phyloP scores from a whole-genome alignment of 2,329 filamentous ascomycete genomes.

The Moelleriella libera region DNA sequence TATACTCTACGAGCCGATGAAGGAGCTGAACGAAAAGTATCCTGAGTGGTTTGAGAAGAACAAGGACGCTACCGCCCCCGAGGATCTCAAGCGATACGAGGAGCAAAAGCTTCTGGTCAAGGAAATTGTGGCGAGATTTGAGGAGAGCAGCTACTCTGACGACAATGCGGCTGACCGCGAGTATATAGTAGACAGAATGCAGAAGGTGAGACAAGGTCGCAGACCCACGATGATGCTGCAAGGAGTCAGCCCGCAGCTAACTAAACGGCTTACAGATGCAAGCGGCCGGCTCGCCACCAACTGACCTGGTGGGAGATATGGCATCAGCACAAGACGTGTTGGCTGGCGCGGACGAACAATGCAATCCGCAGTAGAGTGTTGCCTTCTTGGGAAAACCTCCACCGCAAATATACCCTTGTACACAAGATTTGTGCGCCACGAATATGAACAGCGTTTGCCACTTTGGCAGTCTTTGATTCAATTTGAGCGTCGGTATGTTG shows the following conservation, averaged over 20 bases:
- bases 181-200: conserved; percentile 95
- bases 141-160: conserved; percentile 69
- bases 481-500: background rate
- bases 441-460: background rate
- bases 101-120: conserved; percentile 66
- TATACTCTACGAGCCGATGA: conserved; percentile 97
- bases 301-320: conserved; percentile 85
- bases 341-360: conserved; percentile 45
- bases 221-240: background rate
- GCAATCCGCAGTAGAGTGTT: conserved; percentile 40
- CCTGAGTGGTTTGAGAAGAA: conserved; percentile 80
- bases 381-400: conserved; percentile 11
- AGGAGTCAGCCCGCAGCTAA: background rate
- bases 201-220: conserved; percentile 55
- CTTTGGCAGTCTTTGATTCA: background rate
- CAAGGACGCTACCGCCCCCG: conserved; percentile 44
- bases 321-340: conserved; percentile 64
- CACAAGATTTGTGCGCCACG: background rate
- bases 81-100: conserved; percentile 68
- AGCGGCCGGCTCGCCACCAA: conserved; percentile 77
- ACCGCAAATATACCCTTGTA: conserved; percentile 5
- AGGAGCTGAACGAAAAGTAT: conserved; percentile 87
- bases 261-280: conserved; percentile 59
- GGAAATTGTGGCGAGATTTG: conserved; percentile 84
- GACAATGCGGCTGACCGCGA: conserved; percentile 68